Conservation (phyloP, 306 rosid genomes). For the Fragaria vesca region DNA sequence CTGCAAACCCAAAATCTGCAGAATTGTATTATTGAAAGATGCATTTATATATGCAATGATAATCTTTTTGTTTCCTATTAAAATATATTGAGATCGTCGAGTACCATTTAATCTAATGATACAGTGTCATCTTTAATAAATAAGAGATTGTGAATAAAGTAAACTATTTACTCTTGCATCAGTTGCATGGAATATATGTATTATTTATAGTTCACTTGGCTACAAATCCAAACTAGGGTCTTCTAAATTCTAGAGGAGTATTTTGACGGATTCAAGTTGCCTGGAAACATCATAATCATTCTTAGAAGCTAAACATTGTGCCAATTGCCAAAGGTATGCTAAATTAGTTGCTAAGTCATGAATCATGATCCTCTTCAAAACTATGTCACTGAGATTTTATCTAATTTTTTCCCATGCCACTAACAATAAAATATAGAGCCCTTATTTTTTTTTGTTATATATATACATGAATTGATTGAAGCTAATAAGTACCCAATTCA, state of each 20-base stretch:
- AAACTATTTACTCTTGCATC: neutral
- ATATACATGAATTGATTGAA: neutral
- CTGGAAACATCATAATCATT: neutral
- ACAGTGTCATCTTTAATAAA: no score
- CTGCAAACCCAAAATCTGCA: neutral
- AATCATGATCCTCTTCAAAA: neutral
- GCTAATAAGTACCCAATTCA: neutral
- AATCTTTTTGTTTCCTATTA: neutral
- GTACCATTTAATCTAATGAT: no score
- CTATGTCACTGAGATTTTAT: neutral
- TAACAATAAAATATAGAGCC: neutral
- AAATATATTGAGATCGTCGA: neutral
- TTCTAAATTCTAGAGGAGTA: neutral
- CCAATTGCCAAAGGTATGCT: neutral
- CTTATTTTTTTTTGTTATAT: neutral
- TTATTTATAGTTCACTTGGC: neutral
- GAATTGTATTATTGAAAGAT: neutral
- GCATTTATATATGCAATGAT: neutral
- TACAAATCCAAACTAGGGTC: neutral
- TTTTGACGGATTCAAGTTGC: slow-evolving; percentile 8
- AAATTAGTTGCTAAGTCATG: slow-evolving; percentile 2
- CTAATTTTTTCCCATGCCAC: neutral
- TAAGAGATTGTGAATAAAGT: no score
- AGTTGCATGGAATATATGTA: neutral
- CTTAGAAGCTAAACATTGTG: neutral